phyloP scores from a whole-genome alignment of 345 rosid genomes.

The Litchi chinensis region DNA sequence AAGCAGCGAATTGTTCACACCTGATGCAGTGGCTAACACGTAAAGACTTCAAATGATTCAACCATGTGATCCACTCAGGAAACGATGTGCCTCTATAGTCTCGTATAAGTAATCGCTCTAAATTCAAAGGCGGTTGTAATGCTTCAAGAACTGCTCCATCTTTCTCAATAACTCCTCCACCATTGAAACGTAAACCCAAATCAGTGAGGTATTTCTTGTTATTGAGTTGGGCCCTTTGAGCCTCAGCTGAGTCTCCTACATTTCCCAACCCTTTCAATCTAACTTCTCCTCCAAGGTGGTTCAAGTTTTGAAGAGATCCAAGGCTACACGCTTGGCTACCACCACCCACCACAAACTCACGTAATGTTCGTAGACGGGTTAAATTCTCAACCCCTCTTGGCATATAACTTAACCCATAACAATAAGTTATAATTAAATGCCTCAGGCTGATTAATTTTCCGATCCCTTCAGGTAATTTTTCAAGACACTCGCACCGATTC shows the following conservation, averaged over 20 bases:
- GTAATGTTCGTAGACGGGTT: background rate
- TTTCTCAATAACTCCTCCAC: too few species aligned
- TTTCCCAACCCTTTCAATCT: background rate
- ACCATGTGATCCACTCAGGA: too few species aligned
- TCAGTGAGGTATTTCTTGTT: background rate
- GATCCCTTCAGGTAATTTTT: too few species aligned
- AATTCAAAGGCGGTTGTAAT: too few species aligned
- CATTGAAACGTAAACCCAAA: background rate
- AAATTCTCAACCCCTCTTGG: background rate
- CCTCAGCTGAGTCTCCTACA: background rate
- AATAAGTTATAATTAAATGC: background rate
- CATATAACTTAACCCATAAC: background rate
- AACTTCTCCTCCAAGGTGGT: background rate
- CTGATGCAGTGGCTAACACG: too few species aligned
- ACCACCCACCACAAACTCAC: background rate
- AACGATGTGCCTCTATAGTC: too few species aligned
- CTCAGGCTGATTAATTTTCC: background rate
- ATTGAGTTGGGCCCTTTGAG: background rate
- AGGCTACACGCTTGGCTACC: background rate
- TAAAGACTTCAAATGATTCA: too few species aligned
- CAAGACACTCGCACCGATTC: rapidly evolving
- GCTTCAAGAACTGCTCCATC: too few species aligned
- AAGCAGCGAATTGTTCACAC: too few species aligned
- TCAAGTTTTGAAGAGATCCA: background rate
- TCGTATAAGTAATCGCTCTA: too few species aligned